Evolutionary conservation across 192 early-diverging fungal genomes (phyloP), one percentile per base, ranked within the genome.

Genomic region (Coemansia sp.): DNA sequence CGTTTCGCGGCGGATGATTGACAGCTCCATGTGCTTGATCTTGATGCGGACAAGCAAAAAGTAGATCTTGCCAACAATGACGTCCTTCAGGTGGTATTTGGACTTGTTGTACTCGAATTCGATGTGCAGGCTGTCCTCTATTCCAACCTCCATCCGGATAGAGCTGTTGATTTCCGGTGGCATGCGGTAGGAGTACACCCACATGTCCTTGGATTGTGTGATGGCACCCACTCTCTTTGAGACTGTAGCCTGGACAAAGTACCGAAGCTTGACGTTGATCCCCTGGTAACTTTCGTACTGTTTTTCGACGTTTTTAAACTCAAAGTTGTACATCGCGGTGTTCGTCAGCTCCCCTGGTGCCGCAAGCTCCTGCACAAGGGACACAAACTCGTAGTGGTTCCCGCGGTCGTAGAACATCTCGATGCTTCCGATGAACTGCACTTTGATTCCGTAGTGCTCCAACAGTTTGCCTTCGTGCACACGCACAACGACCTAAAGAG

Each of bases 81-180:
- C 97, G 79, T 97, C 97, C 65, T 96, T 94, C 61, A 99, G 83
- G 74, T 97, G 93, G 82, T 98, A 99, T 90, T 90, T 96, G 58
- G 91, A 93, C 75, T 96, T 98, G 86, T 98, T 99, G 82, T 98
- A 98, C 85, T 99, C 97, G 58, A 99, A 99, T 71, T 99, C 97
- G 72, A 99, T 99, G 67, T 99, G 97, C 59, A 99, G 76, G 67
- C 95, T 96, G 71, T 98, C 97, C 69, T 99, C 97, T 65, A 99
- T 99, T 20, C 97, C 97, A 50, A 99, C 96, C 71, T 99, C 97
- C 97, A 99, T 99, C 76, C 97, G 96, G 78, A 99, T 97, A 2
- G 93, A 92, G 75, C 89, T 90, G 84, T 97, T 96, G 50, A 89
- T 84, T 45, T 83, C 74, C 13, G 93, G 86, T 13, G 94, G 94